phyloP scores from a whole-genome alignment of 225 moss, liverwort and hornwort species.

The Asterella californica region DNA sequence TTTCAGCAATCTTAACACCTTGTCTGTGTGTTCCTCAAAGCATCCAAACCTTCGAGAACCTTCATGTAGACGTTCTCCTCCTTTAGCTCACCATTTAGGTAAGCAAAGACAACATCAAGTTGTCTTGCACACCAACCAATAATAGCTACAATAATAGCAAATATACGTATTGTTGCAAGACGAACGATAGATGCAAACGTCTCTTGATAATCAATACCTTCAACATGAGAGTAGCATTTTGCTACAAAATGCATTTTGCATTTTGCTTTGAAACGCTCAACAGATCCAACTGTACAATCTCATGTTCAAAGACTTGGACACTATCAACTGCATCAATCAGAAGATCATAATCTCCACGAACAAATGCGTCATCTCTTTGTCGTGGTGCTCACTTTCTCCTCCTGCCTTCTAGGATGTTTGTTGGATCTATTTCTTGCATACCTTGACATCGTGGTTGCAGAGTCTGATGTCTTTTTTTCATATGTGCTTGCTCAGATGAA shows the following conservation, averaged over 20 bases:
- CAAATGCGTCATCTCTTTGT: too few relatives aligned
- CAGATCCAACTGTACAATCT: too few relatives aligned
- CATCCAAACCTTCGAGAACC: not conserved
- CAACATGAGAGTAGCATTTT: not conserved
- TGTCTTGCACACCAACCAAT: not conserved
- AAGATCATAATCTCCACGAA: too few relatives aligned
- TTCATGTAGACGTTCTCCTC: not conserved
- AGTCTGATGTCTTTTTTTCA: too few relatives aligned
- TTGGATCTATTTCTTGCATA: too few relatives aligned
- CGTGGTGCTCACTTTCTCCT: too few relatives aligned
- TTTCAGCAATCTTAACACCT: not conserved
- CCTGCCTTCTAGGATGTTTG: too few relatives aligned
- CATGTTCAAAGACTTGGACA: too few relatives aligned
- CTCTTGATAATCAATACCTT: not conserved
- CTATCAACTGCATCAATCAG: too few relatives aligned
- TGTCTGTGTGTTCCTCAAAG: not conserved
- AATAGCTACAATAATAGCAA: not conserved
- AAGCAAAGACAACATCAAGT: not conserved
- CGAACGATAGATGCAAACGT: not conserved
- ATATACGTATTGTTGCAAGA: not conserved
- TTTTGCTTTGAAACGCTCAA: not conserved
- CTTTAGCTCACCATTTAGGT: not conserved
- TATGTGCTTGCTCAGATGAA: too few relatives aligned
- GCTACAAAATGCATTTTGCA: not conserved
- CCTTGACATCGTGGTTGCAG: too few relatives aligned